phyloP scores from a whole-genome alignment of 2,329 filamentous ascomycete species.

The Massarina eburnea region DNA sequence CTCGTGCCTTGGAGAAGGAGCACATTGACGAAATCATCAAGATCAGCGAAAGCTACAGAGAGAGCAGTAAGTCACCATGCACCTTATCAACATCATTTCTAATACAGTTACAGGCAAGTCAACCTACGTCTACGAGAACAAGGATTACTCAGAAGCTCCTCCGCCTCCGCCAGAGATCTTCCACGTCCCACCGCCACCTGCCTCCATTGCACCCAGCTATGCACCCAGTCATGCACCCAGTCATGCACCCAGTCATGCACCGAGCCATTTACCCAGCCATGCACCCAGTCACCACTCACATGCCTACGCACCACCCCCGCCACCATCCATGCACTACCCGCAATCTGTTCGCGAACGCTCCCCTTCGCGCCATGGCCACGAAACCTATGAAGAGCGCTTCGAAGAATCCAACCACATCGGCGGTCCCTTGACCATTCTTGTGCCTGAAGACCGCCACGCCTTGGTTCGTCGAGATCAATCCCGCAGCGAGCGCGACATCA shows the following conservation, averaged over 20 bases:
- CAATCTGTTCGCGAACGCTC: slow-evolving; percentile 37
- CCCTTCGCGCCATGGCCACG: slow-evolving; percentile 37
- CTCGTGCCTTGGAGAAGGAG: slow-evolving; percentile 81
- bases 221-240: no score
- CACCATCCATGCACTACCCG: slow-evolving; percentile 33
- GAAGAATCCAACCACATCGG: slow-evolving; percentile 52
- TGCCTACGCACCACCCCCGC: background rate
- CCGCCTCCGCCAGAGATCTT: slow-evolving; percentile 13
- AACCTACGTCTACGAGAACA: slow-evolving; percentile 38
- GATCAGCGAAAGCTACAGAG: slow-evolving; percentile 73
- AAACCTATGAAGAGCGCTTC: slow-evolving; percentile 44
- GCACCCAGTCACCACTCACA: slow-evolving; percentile 15
- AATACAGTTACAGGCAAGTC: slow-evolving; percentile 29
- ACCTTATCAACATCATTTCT: background rate
- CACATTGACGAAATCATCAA: slow-evolving; percentile 90
- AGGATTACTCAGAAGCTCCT: slow-evolving; percentile 12
- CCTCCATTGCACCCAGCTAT: slow-evolving; percentile 13
- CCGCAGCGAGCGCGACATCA: slow-evolving; percentile 64
- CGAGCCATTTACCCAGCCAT: no score
- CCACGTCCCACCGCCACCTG: slow-evolving; percentile 11
- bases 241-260: no score
- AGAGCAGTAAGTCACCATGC: slow-evolving; percentile 36
- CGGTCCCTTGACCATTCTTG: slow-evolving; percentile 51
- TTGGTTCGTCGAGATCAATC: slow-evolving; percentile 16
- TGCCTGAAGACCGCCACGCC: slow-evolving; percentile 43